A percentile compares a stretch with the other conserved stretches of the same genome.
phyloP scores from a whole-genome alignment of 2,329 filamentous ascomycete genomes.

The Blastomyces emzantsi region DNA sequence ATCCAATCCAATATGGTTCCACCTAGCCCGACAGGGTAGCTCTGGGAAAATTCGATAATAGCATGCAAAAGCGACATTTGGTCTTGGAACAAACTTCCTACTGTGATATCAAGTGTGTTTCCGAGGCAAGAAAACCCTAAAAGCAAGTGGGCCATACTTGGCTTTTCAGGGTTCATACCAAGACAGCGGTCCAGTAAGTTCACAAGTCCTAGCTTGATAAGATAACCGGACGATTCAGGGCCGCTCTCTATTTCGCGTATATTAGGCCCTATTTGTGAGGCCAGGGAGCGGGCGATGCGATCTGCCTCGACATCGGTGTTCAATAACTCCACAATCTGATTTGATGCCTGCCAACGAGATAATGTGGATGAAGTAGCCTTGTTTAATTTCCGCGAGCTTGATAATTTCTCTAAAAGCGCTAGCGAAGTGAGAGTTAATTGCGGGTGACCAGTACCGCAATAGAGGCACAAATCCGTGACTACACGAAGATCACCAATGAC shows the following conservation, averaged over 20 bases:
- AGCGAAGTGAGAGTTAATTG: conserved; percentile 72
- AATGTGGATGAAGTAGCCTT: conserved; percentile 57
- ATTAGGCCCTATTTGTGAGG: conserved; percentile 55
- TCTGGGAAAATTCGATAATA: conserved; percentile 61
- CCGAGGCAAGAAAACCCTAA: conserved; percentile 77
- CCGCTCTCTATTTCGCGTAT: conserved; percentile 65
- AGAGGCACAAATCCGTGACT: conserved; percentile 74
- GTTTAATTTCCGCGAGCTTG: conserved; percentile 71
- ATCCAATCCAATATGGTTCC: conserved; percentile 58
- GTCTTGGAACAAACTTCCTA: conserved; percentile 60
- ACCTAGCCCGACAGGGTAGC: conserved; percentile 56
- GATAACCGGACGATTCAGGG: conserved; percentile 60
- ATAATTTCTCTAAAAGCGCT: conserved; percentile 74
- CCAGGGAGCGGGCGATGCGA: conserved; percentile 65
- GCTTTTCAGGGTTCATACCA: conserved; percentile 61
- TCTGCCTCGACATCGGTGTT: conserved; percentile 72
- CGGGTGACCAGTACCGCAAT: conserved; percentile 75
- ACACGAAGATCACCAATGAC: conserved; percentile 70
- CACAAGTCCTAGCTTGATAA: conserved; percentile 74
- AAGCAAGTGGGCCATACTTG: conserved; percentile 82
- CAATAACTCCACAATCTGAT: conserved; percentile 80
- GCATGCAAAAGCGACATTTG: conserved; percentile 70
- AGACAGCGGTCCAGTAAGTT: conserved; percentile 79
- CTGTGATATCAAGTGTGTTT: conserved; percentile 58
- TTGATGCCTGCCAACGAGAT: conserved; percentile 56